Percentiles rank a stretch among this genome's conserved stretches.
Conservation (phyloP, 768 basidiomycete species). For the Russula brevipes region DNA sequence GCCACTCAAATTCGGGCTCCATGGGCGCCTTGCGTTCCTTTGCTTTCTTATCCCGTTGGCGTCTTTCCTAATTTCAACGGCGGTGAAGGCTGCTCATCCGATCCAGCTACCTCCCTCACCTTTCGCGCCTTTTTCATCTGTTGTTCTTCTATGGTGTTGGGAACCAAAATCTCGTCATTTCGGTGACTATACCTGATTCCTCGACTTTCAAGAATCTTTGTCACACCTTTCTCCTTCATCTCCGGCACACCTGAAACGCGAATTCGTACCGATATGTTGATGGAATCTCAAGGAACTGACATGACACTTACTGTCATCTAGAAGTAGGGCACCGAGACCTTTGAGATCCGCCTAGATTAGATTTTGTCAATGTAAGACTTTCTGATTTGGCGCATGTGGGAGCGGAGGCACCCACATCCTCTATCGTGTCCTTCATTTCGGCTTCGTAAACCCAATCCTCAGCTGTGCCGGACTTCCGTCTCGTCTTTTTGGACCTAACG, state of each 20-base stretch:
- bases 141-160: constrained; percentile 65
- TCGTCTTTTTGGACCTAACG: constrained; percentile 29
- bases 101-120: constrained; percentile 32
- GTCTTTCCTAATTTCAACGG: constrained; percentile 26
- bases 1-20: constrained; percentile 49
- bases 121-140: constrained; percentile 50
- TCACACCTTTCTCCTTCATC: constrained; percentile 44
- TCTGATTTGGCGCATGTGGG: not conserved
- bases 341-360: constrained; percentile 40
- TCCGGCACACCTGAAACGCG: constrained; percentile 31
- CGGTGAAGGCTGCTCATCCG: not conserved
- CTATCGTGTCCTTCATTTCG: constrained; percentile 42
- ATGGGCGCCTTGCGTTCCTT: constrained; percentile 25
- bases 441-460: constrained; percentile 43
- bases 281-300: not conserved
- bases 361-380: not conserved
- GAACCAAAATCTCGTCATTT: constrained; percentile 64
- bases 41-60: constrained; percentile 25
- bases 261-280: constrained; percentile 29
- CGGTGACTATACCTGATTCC: constrained; percentile 71
- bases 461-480: constrained; percentile 28
- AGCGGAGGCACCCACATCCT: constrained; percentile 16
- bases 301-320: constrained; percentile 25
- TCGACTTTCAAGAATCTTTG: constrained; percentile 51
- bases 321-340: constrained; percentile 55